phyloP scores from a whole-genome alignment of 2,329 filamentous ascomycete species.

The Xylariales sp. region DNA sequence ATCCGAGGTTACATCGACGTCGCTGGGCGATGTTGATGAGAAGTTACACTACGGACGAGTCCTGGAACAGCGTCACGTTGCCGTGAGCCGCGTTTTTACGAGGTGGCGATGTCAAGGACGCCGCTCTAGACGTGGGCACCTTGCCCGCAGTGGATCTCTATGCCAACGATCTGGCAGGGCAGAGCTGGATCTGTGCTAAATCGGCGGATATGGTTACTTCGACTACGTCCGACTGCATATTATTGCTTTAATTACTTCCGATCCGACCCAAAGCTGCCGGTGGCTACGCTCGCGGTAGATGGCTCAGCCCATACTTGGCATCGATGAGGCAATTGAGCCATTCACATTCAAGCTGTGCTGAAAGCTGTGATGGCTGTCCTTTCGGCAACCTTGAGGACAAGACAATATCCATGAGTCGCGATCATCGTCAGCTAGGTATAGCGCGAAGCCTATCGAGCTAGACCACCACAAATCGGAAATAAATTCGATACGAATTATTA shows the following conservation, averaged over 20 bases:
- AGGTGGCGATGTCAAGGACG: slow-evolving; percentile 1
- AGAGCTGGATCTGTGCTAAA: slow-evolving; percentile 15
- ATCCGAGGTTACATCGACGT: background rate
- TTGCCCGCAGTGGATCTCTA: background rate
- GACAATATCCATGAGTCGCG: background rate
- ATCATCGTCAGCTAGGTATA: background rate
- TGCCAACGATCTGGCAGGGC: background rate
- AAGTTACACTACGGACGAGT: no score
- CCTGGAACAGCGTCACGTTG: background rate
- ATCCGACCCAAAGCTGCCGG: background rate
- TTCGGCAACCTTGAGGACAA: background rate
- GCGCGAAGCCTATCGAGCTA: background rate
- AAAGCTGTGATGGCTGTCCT: background rate
- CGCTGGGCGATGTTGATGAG: slow-evolving; percentile 2
- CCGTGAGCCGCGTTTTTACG: background rate
- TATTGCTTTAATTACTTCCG: background rate
- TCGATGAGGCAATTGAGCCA: background rate
- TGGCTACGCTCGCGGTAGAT: background rate
- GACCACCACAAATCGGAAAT: background rate
- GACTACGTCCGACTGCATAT: background rate
- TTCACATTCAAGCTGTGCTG: background rate
- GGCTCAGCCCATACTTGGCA: background rate
- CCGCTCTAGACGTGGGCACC: background rate
- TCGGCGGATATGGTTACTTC: background rate
- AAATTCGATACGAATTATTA: background rate